phyloP scores from a whole-genome alignment of 768 basidiomycete genomes.

The Porpolomopsis calyptriformis region DNA sequence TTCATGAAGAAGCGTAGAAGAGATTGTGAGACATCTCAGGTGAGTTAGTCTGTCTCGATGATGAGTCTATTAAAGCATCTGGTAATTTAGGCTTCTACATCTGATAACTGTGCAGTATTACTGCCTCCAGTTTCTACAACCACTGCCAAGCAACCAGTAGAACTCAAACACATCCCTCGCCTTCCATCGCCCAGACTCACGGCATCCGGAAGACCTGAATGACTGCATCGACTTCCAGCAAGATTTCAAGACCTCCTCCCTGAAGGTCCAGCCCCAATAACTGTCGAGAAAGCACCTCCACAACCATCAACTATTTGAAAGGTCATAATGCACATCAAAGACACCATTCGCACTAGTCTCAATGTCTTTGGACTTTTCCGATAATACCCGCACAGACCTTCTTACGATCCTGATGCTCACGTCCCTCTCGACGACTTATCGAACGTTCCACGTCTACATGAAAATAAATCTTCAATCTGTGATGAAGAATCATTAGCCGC shows the following conservation, averaged over 20 bases:
- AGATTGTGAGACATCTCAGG: too few relatives aligned
- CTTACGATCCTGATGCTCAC: constrained; percentile 7
- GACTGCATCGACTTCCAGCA: constrained; percentile 5
- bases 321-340: constrained; percentile 11
- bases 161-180: too few relatives aligned
- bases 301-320: neutral
- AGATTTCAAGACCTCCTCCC: constrained; percentile 13
- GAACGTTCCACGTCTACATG: neutral
- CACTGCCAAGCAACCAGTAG: too few relatives aligned
- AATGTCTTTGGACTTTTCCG: constrained; percentile 13
- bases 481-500: too few relatives aligned
- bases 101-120: too few relatives aligned
- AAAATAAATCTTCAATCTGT: neutral
- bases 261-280: constrained; percentile 6
- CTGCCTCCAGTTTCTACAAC: too few relatives aligned
- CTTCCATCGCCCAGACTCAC: too few relatives aligned
- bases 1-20: too few relatives aligned
- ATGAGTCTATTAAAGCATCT: too few relatives aligned
- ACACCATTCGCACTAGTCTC: constrained; percentile 9
- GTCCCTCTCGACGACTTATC: constrained; percentile 6
- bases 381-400: constrained; percentile 12
- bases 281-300: neutral
- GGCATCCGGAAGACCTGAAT: too few relatives aligned
- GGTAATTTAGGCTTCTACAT: too few relatives aligned
- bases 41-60: too few relatives aligned